A percentile compares a stretch with the other conserved stretches of the same genome.
These are phyloP conservation scores for Stenogyne calaminthoides DNA, from an alignment of 305 asterid genomes.

Conservation along the genomic window DNA sequence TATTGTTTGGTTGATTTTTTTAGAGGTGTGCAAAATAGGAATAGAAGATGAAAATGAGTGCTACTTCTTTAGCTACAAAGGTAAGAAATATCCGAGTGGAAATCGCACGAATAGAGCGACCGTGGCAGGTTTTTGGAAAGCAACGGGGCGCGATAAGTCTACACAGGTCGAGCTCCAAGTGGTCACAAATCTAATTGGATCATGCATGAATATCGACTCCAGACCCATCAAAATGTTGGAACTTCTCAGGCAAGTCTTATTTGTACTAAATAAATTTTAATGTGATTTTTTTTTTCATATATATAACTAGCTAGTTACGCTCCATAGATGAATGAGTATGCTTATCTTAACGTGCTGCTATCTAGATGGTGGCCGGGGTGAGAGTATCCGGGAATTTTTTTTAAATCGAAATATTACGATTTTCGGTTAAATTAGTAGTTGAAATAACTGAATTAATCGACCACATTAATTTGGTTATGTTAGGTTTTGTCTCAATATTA, in stretches of 20 bases:
- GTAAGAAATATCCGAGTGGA: slow-evolving; percentile 83
- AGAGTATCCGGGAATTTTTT: too few relatives aligned
- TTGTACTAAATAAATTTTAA: too few relatives aligned
- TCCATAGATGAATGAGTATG: too few relatives aligned
- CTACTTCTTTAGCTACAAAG: slow-evolving; percentile 92
- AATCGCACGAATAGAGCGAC: slow-evolving; percentile 89
- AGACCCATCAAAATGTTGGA: slow-evolving; percentile 64
- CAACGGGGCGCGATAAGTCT: slow-evolving; percentile 86
- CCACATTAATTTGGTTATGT: too few relatives aligned
- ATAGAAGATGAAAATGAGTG: slow-evolving; percentile 76
- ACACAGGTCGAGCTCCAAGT: slow-evolving; percentile 84
- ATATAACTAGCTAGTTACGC: too few relatives aligned
- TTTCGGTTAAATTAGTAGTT: too few relatives aligned
- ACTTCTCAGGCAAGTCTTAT: slow-evolving; percentile 65
- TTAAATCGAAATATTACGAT: too few relatives aligned
- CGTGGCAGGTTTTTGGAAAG: slow-evolving; percentile 89
- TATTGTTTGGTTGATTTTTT: not conserved
- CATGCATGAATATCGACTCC: slow-evolving; percentile 92
- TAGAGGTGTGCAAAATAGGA: slow-evolving; percentile 84
- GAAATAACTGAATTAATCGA: too few relatives aligned
- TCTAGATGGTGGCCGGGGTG: too few relatives aligned
- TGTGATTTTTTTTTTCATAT: too few relatives aligned
- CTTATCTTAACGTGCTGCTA: too few relatives aligned
- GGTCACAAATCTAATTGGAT: slow-evolving; percentile 91
- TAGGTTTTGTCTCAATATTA: too few relatives aligned